phyloP scores from a whole-genome alignment of 2,329 filamentous ascomycete species.

The Fusarium sp. region DNA sequence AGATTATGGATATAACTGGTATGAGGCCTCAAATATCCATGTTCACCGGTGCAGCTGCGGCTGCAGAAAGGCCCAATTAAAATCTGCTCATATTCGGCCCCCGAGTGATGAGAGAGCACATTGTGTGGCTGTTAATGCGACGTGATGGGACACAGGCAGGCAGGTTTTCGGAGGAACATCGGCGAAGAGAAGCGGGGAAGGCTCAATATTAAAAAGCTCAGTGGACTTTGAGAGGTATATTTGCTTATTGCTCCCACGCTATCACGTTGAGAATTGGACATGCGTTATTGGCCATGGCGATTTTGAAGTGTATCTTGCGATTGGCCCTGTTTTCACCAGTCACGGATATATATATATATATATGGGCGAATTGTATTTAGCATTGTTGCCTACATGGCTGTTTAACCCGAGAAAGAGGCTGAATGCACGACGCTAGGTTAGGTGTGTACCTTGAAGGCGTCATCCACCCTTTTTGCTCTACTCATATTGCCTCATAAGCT shows the following conservation, averaged over 20 bases:
- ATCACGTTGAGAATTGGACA: not conserved
- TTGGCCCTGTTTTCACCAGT: not conserved
- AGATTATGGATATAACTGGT: not conserved
- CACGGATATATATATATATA: too few species aligned
- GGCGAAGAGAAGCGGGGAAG: not conserved
- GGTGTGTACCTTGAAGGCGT: not conserved
- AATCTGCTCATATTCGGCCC: not conserved
- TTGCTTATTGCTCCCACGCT: not conserved
- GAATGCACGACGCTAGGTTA: not conserved
- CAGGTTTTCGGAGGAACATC: not conserved
- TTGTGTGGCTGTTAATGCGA: not conserved
- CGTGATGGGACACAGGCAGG: not conserved
- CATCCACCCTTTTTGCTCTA: not conserved
- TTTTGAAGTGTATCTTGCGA: not conserved
- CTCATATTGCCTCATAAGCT: slow-evolving; percentile 61
- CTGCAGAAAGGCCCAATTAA: not conserved
- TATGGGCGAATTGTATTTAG: not conserved
- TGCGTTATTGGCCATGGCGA: not conserved
- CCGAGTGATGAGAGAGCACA: not conserved
- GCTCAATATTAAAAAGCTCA: not conserved
- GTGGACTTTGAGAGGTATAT: not conserved
- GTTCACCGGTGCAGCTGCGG: not conserved
- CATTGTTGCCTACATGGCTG: not conserved
- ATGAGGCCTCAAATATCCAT: not conserved
- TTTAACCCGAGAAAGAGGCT: not conserved